phyloP scores from a whole-genome alignment of 73 alveolate genomes.

The Paramecium bursaria region DNA sequence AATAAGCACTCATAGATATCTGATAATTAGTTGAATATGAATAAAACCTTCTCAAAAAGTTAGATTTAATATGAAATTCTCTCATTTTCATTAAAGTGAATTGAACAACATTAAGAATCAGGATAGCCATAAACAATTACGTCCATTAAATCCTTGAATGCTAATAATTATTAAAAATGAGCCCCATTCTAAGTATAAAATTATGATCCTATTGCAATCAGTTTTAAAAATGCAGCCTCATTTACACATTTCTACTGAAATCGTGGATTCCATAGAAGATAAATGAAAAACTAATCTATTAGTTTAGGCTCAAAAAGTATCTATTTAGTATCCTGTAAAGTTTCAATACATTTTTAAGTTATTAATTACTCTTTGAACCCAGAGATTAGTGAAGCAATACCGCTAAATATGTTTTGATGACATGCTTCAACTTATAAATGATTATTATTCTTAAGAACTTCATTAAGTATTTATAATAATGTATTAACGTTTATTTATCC shows the following conservation, averaged over 20 bases:
- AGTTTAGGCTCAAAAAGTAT: neutral
- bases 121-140: slow-evolving; percentile 5
- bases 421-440: slow-evolving; percentile 20
- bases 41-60: slow-evolving; percentile 39
- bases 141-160: slow-evolving; percentile 44
- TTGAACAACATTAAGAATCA: slow-evolving; percentile 16
- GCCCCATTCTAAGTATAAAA: neutral
- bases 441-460: neutral
- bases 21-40: neutral
- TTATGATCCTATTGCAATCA: neutral
- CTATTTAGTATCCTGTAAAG: neutral
- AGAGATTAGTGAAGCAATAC: slow-evolving; percentile 1
- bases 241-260: slow-evolving; percentile 1
- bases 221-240: slow-evolving; percentile 1
- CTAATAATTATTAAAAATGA: neutral
- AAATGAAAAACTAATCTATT: slow-evolving; percentile 12
- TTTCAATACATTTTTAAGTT: slow-evolving; percentile 24
- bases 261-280: slow-evolving; percentile 24
- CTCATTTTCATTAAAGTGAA: slow-evolving; percentile 1
- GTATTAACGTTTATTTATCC: neutral
- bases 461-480: neutral
- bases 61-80: slow-evolving; percentile 2
- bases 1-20: neutral
- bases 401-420: neutral
- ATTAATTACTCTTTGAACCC: slow-evolving; percentile 10